Evolutionary conservation across 2,329 filamentous ascomycete genomes (phyloP).

Genomic region (Pseudocercospora ulei): DNA sequence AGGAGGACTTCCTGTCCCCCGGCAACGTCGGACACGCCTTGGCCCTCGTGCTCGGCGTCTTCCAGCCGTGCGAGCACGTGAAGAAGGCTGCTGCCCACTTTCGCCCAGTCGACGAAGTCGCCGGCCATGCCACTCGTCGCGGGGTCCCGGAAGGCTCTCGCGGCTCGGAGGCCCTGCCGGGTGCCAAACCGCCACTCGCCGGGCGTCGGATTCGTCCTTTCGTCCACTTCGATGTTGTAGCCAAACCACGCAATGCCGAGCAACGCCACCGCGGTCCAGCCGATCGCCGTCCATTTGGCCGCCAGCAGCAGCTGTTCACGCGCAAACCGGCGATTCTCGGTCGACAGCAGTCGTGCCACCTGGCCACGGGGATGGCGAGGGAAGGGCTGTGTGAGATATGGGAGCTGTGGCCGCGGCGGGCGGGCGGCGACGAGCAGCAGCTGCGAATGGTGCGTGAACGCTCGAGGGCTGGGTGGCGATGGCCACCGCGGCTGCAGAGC

Average conservation of each 20-base stretch:
- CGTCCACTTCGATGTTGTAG: constrained; percentile 62
- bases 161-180: constrained; percentile 57
- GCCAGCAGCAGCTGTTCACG: constrained; percentile 61
- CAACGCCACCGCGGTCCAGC: constrained; percentile 56
- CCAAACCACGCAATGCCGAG: constrained; percentile 54
- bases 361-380: constrained; percentile 31
- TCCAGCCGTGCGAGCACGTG: constrained; percentile 59
- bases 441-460: constrained; percentile 51
- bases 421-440: constrained; percentile 45
- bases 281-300: constrained; percentile 55
- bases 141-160: constrained; percentile 40
- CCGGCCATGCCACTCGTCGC: constrained; percentile 46
- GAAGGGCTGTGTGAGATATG: constrained; percentile 52
- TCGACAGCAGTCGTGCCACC: constrained; percentile 65
- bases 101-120: constrained; percentile 59
- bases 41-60: constrained; percentile 57
- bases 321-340: constrained; percentile 61
- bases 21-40: constrained; percentile 51
- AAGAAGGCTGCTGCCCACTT: constrained; percentile 52
- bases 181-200: constrained; percentile 69
- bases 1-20: constrained; percentile 31
- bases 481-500: constrained; percentile 26
- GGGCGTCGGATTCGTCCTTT: constrained; percentile 69
- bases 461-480: constrained; percentile 35
- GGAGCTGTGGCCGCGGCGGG: constrained; percentile 52